Evolutionary conservation across 257 asterid species (phyloP).

Genomic region (Lantana camara): DNA sequence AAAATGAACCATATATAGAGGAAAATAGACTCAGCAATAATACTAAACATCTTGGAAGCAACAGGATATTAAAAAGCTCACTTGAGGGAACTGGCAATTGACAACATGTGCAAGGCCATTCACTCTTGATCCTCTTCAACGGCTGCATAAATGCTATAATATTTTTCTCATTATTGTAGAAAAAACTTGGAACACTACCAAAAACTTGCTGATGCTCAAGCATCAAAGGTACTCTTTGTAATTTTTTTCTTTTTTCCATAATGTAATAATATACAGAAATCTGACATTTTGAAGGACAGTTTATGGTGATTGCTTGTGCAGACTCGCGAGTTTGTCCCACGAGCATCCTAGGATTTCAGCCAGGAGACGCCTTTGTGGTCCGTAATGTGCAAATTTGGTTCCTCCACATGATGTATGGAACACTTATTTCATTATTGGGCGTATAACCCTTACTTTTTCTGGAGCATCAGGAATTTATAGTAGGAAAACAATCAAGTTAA

Average conservation of each 20-base stretch:
- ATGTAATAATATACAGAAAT: neutral
- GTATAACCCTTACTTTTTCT: neutral
- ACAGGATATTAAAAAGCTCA: too few relatives aligned
- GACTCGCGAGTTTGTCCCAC: constrained; percentile 98
- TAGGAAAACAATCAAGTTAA: too few relatives aligned
- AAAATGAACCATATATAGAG: too few relatives aligned
- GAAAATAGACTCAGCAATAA: too few relatives aligned
- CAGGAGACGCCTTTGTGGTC: constrained; percentile 94
- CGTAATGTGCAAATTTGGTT: constrained; percentile 94
- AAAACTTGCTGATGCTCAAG: constrained; percentile 70
- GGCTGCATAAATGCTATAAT: constrained; percentile 8
- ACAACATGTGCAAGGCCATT: too few relatives aligned
- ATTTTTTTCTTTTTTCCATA: neutral
- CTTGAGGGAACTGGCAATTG: too few relatives aligned
- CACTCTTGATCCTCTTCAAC: too few relatives aligned
- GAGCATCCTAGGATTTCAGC: constrained; percentile 85
- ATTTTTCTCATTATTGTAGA: constrained; percentile 43
- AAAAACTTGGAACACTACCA: constrained; percentile 63
- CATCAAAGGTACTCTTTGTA: constrained; percentile 68
- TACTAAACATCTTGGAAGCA: too few relatives aligned
- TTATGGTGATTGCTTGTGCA: constrained; percentile 98
- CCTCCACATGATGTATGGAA: constrained; percentile 77
- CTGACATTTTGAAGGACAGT: constrained; percentile 65
- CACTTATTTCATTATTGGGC: neutral
- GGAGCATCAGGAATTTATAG: constrained; percentile 19